phyloP scores from a whole-genome alignment of 2,329 filamentous ascomycete species.

The Verticillium klebahnii region DNA sequence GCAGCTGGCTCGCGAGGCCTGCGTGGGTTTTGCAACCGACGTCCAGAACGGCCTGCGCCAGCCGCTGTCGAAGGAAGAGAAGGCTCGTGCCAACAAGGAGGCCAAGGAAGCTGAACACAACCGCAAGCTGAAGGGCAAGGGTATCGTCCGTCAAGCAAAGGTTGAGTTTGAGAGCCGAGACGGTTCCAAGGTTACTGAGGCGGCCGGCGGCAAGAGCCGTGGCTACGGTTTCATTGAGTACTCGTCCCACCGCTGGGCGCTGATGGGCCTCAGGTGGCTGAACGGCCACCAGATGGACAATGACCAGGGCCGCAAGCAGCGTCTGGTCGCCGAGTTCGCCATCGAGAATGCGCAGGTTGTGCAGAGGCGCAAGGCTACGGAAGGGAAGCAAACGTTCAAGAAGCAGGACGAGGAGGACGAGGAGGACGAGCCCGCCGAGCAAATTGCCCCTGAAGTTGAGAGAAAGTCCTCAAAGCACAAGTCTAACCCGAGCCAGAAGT shows the following conservation, averaged over 20 bases:
- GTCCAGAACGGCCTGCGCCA: slow-evolving; percentile 73
- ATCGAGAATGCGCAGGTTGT: slow-evolving; percentile 98
- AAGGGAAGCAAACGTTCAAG: slow-evolving; percentile 22
- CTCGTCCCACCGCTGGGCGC: slow-evolving; percentile 83
- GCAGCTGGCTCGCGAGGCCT: slow-evolving; percentile 81
- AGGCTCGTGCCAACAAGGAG: slow-evolving; percentile 70
- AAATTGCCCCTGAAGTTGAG: slow-evolving; percentile 19
- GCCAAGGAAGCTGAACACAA: slow-evolving; percentile 76
- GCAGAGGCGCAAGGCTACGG: slow-evolving; percentile 54
- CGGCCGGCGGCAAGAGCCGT: slow-evolving; percentile 73
- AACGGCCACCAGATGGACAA: slow-evolving; percentile 68
- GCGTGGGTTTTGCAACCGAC: slow-evolving; percentile 90
- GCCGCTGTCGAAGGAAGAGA: slow-evolving; percentile 85
- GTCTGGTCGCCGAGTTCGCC: slow-evolving; percentile 92
- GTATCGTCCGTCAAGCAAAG: slow-evolving; percentile 89
- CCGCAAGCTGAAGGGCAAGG: slow-evolving; percentile 76
- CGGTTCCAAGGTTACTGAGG: slow-evolving; percentile 77
- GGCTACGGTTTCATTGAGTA: slow-evolving; percentile 99
- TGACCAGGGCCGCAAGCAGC: slow-evolving; percentile 71
- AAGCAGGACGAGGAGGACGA: slow-evolving; percentile 15
- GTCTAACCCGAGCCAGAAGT: slow-evolving; percentile 25
- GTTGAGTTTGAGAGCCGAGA: slow-evolving; percentile 86
- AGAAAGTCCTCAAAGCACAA: slow-evolving; percentile 26
- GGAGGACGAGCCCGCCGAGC: slow-evolving; percentile 24
- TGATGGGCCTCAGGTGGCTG: slow-evolving; percentile 92